Evolutionary conservation across 768 basidiomycete genomes (phyloP).

Genomic region (Rhodotorula diobovata): DNA sequence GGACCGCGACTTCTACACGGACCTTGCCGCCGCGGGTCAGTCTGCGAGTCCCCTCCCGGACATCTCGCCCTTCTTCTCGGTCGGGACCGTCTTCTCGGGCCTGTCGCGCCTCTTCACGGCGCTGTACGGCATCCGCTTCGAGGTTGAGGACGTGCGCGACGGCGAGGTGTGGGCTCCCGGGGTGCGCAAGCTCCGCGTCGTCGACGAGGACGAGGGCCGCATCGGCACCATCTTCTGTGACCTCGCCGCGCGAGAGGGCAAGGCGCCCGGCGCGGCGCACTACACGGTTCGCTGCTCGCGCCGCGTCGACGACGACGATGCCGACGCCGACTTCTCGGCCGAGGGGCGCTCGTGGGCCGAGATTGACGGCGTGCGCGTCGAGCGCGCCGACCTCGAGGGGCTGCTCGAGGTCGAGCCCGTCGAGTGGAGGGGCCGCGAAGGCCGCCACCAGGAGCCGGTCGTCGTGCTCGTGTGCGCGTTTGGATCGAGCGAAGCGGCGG

Average conservation of each 20-base stretch:
- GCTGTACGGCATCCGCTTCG: conserved; percentile 75
- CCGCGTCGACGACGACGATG: conserved; percentile 85
- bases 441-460: conserved; percentile 78
- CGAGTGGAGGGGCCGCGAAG: conserved; percentile 59
- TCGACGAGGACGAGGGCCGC: conserved; percentile 78
- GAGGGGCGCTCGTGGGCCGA: conserved; percentile 39
- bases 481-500: conserved; percentile 40
- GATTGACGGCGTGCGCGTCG: conserved; percentile 38
- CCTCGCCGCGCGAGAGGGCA: conserved; percentile 75
- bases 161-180: conserved; percentile 85
- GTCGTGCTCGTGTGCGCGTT: conserved; percentile 91
- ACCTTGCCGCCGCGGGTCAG: conserved; percentile 37
- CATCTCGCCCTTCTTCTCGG: conserved; percentile 57
- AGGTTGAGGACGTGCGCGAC: conserved; percentile 59
- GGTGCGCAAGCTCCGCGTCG: conserved; percentile 85
- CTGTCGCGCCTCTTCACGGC: conserved; percentile 81
- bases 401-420: conserved; percentile 49
- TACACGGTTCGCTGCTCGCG: conserved; percentile 95
- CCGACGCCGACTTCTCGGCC: conserved; percentile 56
- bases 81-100: conserved; percentile 86
- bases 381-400: conserved; percentile 49
- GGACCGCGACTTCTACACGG: conserved; percentile 91
- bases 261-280: conserved; percentile 87
- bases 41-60: conserved; percentile 49
- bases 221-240: conserved; percentile 96